Evolutionary conservation across 306 rosid genomes (phyloP).

Genomic region (Benincasa hispida): DNA sequence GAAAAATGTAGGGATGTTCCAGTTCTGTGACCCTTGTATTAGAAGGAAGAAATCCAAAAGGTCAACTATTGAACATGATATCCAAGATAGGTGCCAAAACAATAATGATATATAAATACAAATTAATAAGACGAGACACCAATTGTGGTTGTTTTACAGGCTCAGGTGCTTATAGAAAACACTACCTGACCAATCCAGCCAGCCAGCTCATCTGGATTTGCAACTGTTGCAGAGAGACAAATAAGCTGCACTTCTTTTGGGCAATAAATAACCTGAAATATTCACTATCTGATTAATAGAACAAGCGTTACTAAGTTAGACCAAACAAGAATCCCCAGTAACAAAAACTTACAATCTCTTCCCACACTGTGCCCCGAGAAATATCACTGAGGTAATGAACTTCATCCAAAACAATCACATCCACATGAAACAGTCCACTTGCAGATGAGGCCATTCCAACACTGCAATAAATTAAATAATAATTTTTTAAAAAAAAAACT

Average conservation of each 20-base stretch:
- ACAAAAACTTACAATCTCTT: slow-evolving; percentile 72
- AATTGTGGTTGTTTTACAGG: neutral
- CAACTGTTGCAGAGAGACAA: slow-evolving; percentile 81
- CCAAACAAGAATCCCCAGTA: neutral
- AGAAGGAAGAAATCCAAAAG: neutral
- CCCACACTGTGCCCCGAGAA: slow-evolving; percentile 95
- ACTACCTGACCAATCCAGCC: slow-evolving; percentile 98
- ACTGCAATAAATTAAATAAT: too few relatives aligned
- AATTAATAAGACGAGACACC: neutral
- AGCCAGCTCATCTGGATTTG: slow-evolving; percentile 92
- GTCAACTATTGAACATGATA: neutral
- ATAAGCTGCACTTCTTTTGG: slow-evolving; percentile 85
- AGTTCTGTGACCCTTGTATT: neutral
- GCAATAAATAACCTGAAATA: slow-evolving; percentile 69
- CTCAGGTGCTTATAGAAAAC: neutral
- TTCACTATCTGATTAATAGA: slow-evolving; percentile 10
- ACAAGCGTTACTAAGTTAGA: neutral
- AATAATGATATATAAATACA: too few relatives aligned
- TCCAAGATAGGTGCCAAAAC: neutral
- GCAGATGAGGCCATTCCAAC: slow-evolving; percentile 77
- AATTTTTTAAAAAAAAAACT: neutral
- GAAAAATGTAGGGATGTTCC: neutral
- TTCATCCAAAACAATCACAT: slow-evolving; percentile 91
- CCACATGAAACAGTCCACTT: slow-evolving; percentile 70
- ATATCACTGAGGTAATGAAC: slow-evolving; percentile 98